Evolutionary conservation across 306 rosid species (phyloP), one percentile per base, ranked within the genome.

Genomic region (Ormosia semicastrata): DNA sequence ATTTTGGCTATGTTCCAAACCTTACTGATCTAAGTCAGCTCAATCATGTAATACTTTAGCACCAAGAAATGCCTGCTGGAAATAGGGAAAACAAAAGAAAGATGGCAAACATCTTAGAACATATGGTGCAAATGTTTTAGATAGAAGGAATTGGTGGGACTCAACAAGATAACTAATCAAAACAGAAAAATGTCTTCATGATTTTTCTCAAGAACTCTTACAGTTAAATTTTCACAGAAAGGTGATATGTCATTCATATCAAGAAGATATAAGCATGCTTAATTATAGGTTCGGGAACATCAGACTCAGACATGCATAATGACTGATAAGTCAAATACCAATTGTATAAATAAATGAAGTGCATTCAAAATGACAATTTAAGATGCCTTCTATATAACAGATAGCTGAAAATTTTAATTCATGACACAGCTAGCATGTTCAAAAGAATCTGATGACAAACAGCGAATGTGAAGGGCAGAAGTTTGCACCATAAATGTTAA

Each of bases 21-120:
- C 41, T 78, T 56, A 36, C 62, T 76, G 62, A 64, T 75, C n/a
- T 18, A 52, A 46, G 50, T 53, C 63, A 71, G 32, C 73, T 66
- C 72, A 58, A 76, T 11, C 62, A 4, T 46, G 41, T 80, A 82
- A 76, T 68, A 73, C 86, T 83, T 24, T 68, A 49, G 77, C 87
- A 17, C 88, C 75, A 49, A 88, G 84, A 88, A 88, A 73, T 50
- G 87, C 85, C 86, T 83, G 76, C 79, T 71, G 65, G n/a, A 62
- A 72, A 63, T 18, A 8, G 7, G 12, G 29, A 11, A 24, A 17
- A 73, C 13, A 75, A 36, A 77, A 44, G 24, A 75, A 77, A 37
- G 0, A 57, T 54, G 30, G 36, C 5, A 59, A 49, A 33, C 71
- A 80, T 66, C 34, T 66, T 30, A 15, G 69, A 80, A 49, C 40